A percentile compares a stretch with the other conserved stretches of the same genome.
phyloP scores from a whole-genome alignment of 2,329 filamentous ascomycete genomes.

The Endoconidiophora laricicola region DNA sequence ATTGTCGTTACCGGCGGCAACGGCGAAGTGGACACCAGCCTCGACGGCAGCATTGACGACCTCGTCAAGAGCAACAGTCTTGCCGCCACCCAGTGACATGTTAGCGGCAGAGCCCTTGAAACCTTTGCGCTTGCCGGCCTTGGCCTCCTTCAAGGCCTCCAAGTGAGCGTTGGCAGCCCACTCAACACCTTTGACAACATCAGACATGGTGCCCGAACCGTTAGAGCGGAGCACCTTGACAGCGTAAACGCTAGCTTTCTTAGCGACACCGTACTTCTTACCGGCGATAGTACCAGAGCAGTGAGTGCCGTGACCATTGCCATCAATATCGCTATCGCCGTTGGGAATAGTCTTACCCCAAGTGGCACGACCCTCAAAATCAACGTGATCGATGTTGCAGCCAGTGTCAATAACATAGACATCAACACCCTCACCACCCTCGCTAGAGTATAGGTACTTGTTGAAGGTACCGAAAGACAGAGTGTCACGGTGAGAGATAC shows the following conservation, averaged over 20 bases:
- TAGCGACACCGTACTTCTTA: slow-evolving; percentile 98
- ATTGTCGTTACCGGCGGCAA: slow-evolving; percentile 97
- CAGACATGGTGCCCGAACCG: slow-evolving; percentile 94
- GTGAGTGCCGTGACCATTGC: slow-evolving; percentile 97
- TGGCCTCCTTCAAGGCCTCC: slow-evolving; percentile 58
- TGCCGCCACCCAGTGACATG: slow-evolving; percentile 98
- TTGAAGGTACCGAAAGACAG: slow-evolving; percentile 88
- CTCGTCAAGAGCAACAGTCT: slow-evolving; percentile 77
- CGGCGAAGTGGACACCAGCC: slow-evolving; percentile 89
- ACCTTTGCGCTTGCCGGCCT: slow-evolving; percentile 79
- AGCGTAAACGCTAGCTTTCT: slow-evolving; percentile 92
- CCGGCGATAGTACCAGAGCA: slow-evolving; percentile 96
- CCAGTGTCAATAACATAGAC: slow-evolving; percentile 98
- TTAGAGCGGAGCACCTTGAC: slow-evolving; percentile 98
- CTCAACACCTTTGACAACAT: slow-evolving; percentile 96
- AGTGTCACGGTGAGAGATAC: slow-evolving; percentile 84
- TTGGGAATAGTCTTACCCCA: slow-evolving; percentile 95
- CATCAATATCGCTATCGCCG: slow-evolving; percentile 74
- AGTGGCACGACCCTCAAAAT: slow-evolving; percentile 87
- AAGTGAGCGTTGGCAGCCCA: slow-evolving; percentile 71
- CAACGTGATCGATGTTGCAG: slow-evolving; percentile 82
- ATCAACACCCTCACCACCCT: slow-evolving; percentile 93
- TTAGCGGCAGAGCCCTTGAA: slow-evolving; percentile 99
- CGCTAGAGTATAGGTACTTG: slow-evolving; percentile 86
- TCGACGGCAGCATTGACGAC: slow-evolving; percentile 88